Percentiles rank a stretch among this genome's conserved stretches.
phyloP scores from a whole-genome alignment of 495 filamentous ascomycete species.

The Neurospora sp. region DNA sequence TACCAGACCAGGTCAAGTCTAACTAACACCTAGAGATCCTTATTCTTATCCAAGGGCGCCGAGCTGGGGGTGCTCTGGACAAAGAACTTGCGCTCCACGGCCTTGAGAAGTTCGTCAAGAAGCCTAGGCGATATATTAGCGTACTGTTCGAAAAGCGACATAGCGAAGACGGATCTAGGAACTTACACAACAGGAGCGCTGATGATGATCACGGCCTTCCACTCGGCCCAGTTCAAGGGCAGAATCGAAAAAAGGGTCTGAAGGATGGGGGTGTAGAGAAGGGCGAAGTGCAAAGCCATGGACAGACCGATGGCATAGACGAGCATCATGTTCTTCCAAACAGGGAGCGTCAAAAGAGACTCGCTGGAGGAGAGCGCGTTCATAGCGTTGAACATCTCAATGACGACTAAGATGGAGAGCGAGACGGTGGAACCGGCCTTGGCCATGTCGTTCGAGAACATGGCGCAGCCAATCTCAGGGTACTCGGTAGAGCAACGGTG shows the following conservation, averaged over 20 bases:
- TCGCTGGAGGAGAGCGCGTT: conserved; percentile 95
- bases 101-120: conserved; percentile 86
- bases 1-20: neutral
- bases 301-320: conserved; percentile 89
- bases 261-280: conserved; percentile 86
- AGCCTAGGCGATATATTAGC: conserved; percentile 47
- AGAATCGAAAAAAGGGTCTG: conserved; percentile 86
- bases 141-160: neutral
- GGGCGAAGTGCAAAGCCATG: conserved; percentile 92
- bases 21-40: conserved; percentile 10
- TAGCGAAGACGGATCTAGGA: neutral
- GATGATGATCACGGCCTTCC: conserved; percentile 84
- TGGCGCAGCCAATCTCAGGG: conserved; percentile 85
- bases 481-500: conserved; percentile 83
- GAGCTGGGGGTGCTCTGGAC: conserved; percentile 25
- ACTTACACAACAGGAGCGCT: conserved; percentile 92
- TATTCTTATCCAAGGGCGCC: conserved; percentile 32
- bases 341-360: conserved; percentile 81
- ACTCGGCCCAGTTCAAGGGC: conserved; percentile 81
- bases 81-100: conserved; percentile 58
- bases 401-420: conserved; percentile 83
- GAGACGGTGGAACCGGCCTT: conserved; percentile 94
- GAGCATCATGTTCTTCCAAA: conserved; percentile 96
- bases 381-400: conserved; percentile 99
- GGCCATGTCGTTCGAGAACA: conserved; percentile 84